Conservation (phyloP, 306 rosid species). For the Urtica urens region DNA sequence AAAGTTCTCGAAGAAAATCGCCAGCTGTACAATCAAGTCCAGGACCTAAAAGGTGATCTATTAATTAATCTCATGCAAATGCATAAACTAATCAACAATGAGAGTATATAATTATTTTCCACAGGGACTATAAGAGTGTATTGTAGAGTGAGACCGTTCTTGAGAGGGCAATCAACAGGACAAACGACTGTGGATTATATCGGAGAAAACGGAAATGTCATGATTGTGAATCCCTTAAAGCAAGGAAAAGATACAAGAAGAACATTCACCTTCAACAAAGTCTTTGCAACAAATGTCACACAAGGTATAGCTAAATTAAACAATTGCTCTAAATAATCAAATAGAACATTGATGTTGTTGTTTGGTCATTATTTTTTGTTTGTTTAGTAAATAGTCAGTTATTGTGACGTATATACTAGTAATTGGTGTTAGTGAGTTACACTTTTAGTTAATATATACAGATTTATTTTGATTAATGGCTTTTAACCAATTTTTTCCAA, state of each 20-base stretch:
- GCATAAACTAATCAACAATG: too few relatives aligned
- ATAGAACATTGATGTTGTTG: too few relatives aligned
- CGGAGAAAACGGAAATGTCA: constrained; percentile 89
- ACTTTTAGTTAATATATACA: too few relatives aligned
- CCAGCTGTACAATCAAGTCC: constrained; percentile 79
- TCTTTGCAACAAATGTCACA: constrained; percentile 68
- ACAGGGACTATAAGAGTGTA: constrained; percentile 88
- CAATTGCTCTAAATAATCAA: too few relatives aligned
- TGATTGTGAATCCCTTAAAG: constrained; percentile 82
- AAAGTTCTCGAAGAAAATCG: constrained; percentile 82
- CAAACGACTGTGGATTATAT: constrained; percentile 78
- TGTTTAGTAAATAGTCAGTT: too few relatives aligned
- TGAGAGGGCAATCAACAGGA: constrained; percentile 52
- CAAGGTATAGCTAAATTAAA: constrained; percentile 83
- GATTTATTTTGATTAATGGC: too few relatives aligned
- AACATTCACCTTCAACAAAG: constrained; percentile 84
- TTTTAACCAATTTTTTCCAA: too few relatives aligned
- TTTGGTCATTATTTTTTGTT: too few relatives aligned
- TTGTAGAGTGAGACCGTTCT: constrained; percentile 91
- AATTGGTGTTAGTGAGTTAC: too few relatives aligned
- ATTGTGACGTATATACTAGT: too few relatives aligned
- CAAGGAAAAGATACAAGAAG: constrained; percentile 82
- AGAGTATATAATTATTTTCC: too few relatives aligned
- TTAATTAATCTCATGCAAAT: too few relatives aligned
- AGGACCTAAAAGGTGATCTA: constrained; percentile 79